A percentile compares a stretch with the other conserved stretches of the same genome.
Evolutionary conservation across 768 basidiomycete genomes (phyloP).

Genomic region (Glaciozyma martinii): DNA sequence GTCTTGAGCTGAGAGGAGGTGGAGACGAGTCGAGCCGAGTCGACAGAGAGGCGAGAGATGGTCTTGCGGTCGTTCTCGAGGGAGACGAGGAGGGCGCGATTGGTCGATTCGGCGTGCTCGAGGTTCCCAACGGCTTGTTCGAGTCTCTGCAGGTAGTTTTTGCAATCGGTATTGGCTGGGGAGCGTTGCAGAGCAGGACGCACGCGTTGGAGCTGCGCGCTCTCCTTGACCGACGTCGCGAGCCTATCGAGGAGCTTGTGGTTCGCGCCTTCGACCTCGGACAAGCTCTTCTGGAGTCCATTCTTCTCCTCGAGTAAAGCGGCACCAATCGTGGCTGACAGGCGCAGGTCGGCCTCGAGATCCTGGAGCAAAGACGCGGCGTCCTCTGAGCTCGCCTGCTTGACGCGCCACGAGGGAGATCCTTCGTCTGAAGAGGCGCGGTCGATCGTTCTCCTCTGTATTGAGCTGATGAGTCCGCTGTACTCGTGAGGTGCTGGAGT

Average conservation of each 20-base stretch:
- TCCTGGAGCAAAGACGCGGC: not conserved
- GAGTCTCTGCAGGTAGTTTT: slow-evolving; percentile 59
- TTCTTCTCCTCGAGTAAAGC: slow-evolving; percentile 58
- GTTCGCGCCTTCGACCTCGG: slow-evolving; percentile 29
- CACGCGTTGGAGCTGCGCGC: slow-evolving; percentile 54
- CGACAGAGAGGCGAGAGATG: slow-evolving; percentile 58
- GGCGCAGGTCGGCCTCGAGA: slow-evolving; percentile 25
- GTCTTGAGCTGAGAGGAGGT: slow-evolving; percentile 54
- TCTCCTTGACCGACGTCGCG: slow-evolving; percentile 49
- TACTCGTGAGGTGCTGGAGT: too few relatives aligned
- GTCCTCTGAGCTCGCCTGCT: not conserved
- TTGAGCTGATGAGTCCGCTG: too few relatives aligned
- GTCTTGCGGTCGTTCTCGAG: slow-evolving; percentile 62
- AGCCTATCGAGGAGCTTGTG: slow-evolving; percentile 41
- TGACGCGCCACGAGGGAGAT: too few relatives aligned
- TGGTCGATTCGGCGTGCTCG: slow-evolving; percentile 71
- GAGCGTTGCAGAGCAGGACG: not conserved
- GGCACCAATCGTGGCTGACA: slow-evolving; percentile 48
- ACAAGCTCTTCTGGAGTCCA: slow-evolving; percentile 64
- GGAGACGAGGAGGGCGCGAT: slow-evolving; percentile 62
- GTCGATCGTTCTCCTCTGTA: too few relatives aligned
- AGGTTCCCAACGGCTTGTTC: slow-evolving; percentile 70
- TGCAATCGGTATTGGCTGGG: too few relatives aligned
- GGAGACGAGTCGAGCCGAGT: slow-evolving; percentile 61
- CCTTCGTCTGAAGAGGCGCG: too few relatives aligned